Evolutionary conservation across 2,329 filamentous ascomycete species (phyloP), one percentile per base, ranked within the genome.

Genomic region (Trichoderma pleuroti): DNA sequence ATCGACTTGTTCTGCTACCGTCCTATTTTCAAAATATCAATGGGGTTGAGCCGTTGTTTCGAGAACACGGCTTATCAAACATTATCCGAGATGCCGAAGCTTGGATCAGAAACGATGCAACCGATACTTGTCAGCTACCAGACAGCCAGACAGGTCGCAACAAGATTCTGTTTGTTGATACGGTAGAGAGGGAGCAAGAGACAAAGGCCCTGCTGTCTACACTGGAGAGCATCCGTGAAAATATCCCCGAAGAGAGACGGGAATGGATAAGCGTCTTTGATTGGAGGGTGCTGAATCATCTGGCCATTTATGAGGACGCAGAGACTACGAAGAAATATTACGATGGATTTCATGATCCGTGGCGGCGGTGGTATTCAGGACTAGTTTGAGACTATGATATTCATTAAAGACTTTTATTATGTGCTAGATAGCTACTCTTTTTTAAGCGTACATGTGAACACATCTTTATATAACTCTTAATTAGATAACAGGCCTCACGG

Each of bases 211-310:
- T 85, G n/a, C 72, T 84, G 4, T 70, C 71, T 24, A 73, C 72
- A 5, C 77, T 84, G 9, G 76, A 82, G 42, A 68, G 74, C 8
- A 72, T 76, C 11, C 77, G 79, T 12, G 59, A 80, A 14, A 73
- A 68, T 26, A 74, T 74, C 11, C 75, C 75, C 3, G 74, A 75
- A 3, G 78, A 78, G 5, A 73, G 74, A 32, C 76, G 80, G 7
- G 78, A 80, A 11, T 82, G 80, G 78, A 79, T 85, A 2, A 77
- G 78, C 7, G 78, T 85, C 2, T 84, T 84, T 67, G 84, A 86
- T 73, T 86, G 84, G 84, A 79, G 82, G 5, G 75, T 85, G 6
- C 71, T 86, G 60, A 78, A 80, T 36, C 78, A 82, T 24, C 74
- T 86, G 11, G 78, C 77, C 3, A 80, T 80, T 39, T 70, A 79